Conservation (phyloP, 805 yeast species). For the Kodamaea restingae region DNA sequence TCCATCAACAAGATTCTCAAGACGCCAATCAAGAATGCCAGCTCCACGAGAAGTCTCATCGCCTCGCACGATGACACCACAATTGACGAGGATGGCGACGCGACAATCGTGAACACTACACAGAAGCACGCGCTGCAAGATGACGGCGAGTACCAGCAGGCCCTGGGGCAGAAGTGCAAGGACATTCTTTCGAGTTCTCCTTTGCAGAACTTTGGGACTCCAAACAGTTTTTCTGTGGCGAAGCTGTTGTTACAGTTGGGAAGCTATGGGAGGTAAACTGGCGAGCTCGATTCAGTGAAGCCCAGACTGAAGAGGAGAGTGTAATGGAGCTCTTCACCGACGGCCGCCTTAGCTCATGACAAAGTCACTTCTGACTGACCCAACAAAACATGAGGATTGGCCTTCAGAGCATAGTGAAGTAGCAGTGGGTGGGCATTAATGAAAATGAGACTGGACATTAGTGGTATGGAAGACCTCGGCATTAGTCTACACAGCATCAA, state of each 20-base stretch:
- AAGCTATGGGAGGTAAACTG: constrained; percentile 18
- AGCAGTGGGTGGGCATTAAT: no score
- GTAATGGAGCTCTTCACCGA: no score
- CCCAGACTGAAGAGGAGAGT: no score
- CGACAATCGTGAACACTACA: constrained; percentile 18
- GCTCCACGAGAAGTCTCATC: constrained; percentile 19
- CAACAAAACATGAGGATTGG: no score
- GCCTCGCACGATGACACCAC: constrained; percentile 21
- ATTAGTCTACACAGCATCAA: no score
- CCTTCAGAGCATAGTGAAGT: no score
- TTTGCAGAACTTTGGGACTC: constrained; percentile 35
- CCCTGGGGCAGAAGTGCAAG: constrained; percentile 9
- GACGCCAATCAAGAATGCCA: constrained; percentile 38
- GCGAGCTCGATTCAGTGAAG: neutral
- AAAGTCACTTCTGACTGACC: no score
- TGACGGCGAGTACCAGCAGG: constrained; percentile 1
- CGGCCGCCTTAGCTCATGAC: no score
- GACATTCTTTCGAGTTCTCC: constrained; percentile 35
- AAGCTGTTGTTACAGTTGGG: constrained; percentile 44
- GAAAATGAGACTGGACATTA: no score
- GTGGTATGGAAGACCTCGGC: no score
- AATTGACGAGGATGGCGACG: constrained; percentile 22
- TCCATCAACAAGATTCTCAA: constrained; percentile 41
- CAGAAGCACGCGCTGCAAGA: no score
- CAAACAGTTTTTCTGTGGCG: constrained; percentile 43